These are phyloP conservation scores for Vigna radiata DNA, from an alignment of 306 rosid species.

Conservation along the genomic window DNA sequence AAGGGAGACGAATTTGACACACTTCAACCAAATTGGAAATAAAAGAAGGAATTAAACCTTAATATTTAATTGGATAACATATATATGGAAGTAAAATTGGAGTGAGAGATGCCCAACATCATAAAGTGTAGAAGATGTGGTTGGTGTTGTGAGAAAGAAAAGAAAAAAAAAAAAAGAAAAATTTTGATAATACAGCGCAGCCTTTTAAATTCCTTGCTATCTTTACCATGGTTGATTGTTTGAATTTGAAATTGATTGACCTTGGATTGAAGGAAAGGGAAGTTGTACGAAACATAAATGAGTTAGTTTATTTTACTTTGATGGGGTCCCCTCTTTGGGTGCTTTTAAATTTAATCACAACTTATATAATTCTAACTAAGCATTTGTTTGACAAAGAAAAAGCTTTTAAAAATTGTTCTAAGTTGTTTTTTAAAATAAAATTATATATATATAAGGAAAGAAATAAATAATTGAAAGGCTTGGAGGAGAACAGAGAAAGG, in stretches of 20 bases:
- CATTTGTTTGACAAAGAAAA: conserved; percentile 11
- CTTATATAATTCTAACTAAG: neutral
- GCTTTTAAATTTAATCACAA: neutral
- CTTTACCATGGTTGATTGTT: neutral
- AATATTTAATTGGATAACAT: no score
- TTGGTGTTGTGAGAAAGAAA: no score
- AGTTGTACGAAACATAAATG: conserved; percentile 11
- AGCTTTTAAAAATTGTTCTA: neutral
- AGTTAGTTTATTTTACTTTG: neutral
- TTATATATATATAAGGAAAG: neutral
- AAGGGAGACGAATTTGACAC: no score
- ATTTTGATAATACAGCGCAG: neutral
- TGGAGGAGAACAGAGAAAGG: conserved; percentile 28
- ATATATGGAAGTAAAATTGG: no score
- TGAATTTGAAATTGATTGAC: conserved; percentile 38
- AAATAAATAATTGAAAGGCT: neutral
- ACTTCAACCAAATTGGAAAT: no score
- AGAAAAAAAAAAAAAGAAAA: no score
- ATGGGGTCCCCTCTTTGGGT: neutral
- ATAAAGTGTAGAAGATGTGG: no score
- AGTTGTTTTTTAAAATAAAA: neutral
- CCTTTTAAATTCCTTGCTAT: neutral
- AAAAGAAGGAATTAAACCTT: no score
- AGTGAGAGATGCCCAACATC: no score
- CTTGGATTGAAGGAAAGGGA: conserved; percentile 13